phyloP scores from a whole-genome alignment of 1,139 yeast species.

The Blastobotrys illinoisensis region DNA sequence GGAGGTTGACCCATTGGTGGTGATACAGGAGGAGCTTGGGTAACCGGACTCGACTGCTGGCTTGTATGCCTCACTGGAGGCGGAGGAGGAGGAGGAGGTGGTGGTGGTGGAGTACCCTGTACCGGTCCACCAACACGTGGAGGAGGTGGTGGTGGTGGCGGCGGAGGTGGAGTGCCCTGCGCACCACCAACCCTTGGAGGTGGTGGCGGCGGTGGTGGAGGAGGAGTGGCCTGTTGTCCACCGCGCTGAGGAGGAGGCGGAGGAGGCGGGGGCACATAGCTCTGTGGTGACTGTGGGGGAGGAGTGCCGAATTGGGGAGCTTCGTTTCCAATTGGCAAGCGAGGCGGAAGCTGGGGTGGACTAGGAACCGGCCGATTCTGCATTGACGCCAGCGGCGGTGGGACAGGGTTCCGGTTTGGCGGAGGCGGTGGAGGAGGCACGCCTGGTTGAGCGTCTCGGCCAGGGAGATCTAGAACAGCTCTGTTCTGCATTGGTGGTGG shows the following conservation, averaged over 20 bases:
- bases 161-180: constrained; percentile 23
- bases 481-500: constrained; percentile 20
- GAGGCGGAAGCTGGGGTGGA: constrained; percentile 22
- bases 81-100: constrained; percentile 2
- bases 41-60: background rate
- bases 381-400: constrained; percentile 28
- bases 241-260: constrained; percentile 16
- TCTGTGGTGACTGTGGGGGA: constrained; percentile 23
- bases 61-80: background rate
- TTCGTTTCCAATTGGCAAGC: constrained; percentile 28
- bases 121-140: constrained; percentile 7
- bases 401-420: constrained; percentile 13
- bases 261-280: constrained; percentile 24
- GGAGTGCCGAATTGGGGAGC: constrained; percentile 22
- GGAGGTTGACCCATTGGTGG: constrained; percentile 8
- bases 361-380: constrained; percentile 18
- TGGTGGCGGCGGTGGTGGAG: constrained; percentile 18
- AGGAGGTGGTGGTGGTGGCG: constrained; percentile 15
- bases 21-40: constrained; percentile 10
- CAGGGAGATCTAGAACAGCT: constrained; percentile 5
- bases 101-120: constrained; percentile 4
- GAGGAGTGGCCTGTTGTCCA: constrained; percentile 18
- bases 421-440: constrained; percentile 20
- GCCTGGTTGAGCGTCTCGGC: constrained; percentile 1
- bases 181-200: constrained; percentile 22